Evolutionary conservation across 2,329 filamentous ascomycete genomes (phyloP).

Genomic region (Ramichloridium luteum): DNA sequence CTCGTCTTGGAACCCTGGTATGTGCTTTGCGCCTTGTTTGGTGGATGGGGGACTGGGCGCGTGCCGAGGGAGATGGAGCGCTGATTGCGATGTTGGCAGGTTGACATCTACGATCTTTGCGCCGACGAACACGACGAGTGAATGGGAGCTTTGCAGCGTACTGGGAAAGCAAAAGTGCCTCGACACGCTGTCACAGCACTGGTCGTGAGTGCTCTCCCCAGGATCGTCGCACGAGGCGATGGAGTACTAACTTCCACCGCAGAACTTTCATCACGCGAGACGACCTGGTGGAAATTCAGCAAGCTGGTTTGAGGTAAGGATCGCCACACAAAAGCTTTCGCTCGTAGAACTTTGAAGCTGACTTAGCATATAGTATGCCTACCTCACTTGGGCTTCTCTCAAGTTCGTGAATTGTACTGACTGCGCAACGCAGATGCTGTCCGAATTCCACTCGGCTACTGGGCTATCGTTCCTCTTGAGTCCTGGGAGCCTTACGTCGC

Average conservation of each 20-base stretch:
- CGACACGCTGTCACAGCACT: slow-evolving; percentile 13
- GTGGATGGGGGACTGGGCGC: too few relatives aligned
- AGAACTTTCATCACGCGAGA: slow-evolving; percentile 12
- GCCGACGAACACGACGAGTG: slow-evolving; percentile 11
- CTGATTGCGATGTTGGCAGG: too few relatives aligned
- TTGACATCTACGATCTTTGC: slow-evolving; percentile 12
- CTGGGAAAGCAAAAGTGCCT: slow-evolving; percentile 14
- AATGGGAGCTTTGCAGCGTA: slow-evolving; percentile 16
- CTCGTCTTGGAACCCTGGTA: slow-evolving; percentile 15
- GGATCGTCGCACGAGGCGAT: too few relatives aligned
- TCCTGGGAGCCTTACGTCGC: slow-evolving; percentile 1
- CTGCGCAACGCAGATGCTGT: slow-evolving; percentile 8
- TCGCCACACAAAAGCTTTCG: too few relatives aligned
- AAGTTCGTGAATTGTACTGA: neutral
- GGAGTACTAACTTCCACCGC: slow-evolving; percentile 2
- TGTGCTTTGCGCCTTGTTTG: too few relatives aligned
- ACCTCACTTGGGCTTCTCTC: too few relatives aligned
- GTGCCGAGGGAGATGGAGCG: too few relatives aligned
- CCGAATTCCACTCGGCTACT: slow-evolving; percentile 19
- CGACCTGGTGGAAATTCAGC: slow-evolving; percentile 15
- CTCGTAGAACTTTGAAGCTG: too few relatives aligned
- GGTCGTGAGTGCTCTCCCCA: slow-evolving; percentile 5
- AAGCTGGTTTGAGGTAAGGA: slow-evolving; percentile 12
- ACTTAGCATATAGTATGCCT: too few relatives aligned
- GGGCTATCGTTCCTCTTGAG: slow-evolving; percentile 15